Conservation (phyloP, 257 asterid genomes). For the Jacaranda mimosifolia region DNA sequence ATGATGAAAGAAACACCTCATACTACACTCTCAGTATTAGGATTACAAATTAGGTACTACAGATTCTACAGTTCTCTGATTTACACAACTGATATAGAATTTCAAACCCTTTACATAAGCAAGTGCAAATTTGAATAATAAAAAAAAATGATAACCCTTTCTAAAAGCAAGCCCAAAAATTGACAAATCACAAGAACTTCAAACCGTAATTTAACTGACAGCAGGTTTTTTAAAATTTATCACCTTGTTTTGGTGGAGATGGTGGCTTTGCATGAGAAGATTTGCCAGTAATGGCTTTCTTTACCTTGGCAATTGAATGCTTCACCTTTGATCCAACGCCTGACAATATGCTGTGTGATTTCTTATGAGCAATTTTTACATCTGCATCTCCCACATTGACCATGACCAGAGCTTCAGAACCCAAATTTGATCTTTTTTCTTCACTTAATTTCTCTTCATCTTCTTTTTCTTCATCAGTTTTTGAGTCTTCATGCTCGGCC, state of each 20-base stretch:
- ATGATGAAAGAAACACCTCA: not conserved
- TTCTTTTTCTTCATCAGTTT: slow-evolving; percentile 51
- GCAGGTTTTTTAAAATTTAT: not conserved
- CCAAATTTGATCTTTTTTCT: slow-evolving; percentile 39
- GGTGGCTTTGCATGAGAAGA: slow-evolving; percentile 66
- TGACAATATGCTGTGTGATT: slow-evolving; percentile 78
- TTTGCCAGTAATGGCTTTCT: slow-evolving; percentile 83
- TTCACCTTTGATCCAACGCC: slow-evolving; percentile 93
- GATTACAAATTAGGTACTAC: slow-evolving; percentile 30
- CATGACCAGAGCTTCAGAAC: slow-evolving; percentile 63
- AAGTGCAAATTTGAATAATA: slow-evolving; percentile 1
- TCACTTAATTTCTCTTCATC: slow-evolving; percentile 54
- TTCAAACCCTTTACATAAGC: slow-evolving; percentile 29
- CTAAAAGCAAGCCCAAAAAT: slow-evolving; percentile 21
- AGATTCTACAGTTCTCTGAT: slow-evolving; percentile 21
- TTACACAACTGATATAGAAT: slow-evolving; percentile 22
- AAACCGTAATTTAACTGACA: slow-evolving; percentile 19
- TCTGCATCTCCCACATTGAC: slow-evolving; percentile 66
- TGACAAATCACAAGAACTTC: slow-evolving; percentile 24
- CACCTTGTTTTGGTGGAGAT: slow-evolving; percentile 62
- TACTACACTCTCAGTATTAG: slow-evolving; percentile 15
- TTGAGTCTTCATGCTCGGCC: slow-evolving; percentile 44
- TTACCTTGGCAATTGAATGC: slow-evolving; percentile 91
- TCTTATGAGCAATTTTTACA: slow-evolving; percentile 65
- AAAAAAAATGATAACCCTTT: not conserved